phyloP scores from a whole-genome alignment of 345 rosid species.

The Moricandia arvensis region DNA sequence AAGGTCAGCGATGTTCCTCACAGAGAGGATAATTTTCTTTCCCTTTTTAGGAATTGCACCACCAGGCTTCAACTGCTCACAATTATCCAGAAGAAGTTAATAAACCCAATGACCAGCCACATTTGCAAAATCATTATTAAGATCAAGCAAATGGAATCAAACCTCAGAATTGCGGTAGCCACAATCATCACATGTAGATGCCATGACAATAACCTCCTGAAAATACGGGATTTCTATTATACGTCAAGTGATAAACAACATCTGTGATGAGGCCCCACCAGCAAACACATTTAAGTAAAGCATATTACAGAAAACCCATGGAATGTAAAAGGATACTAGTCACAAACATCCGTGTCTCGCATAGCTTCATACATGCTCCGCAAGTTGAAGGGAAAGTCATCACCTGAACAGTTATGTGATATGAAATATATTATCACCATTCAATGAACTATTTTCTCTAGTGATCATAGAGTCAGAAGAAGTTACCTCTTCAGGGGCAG shows the following conservation, averaged over 20 bases:
- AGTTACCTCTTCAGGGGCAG: constrained; percentile 88
- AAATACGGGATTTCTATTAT: constrained; percentile 83
- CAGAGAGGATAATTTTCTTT: constrained; percentile 61
- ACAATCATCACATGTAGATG: constrained; percentile 81
- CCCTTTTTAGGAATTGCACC: constrained; percentile 87
- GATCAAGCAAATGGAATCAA: constrained; percentile 22
- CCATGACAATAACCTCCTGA: constrained; percentile 98
- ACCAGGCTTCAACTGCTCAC: constrained; percentile 82
- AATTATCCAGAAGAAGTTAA: not conserved
- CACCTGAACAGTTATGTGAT: constrained; percentile 35
- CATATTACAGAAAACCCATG: not conserved
- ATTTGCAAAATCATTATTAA: not conserved
- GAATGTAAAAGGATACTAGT: constrained; percentile 45
- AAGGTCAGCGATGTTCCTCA: constrained; percentile 58
- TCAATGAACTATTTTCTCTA: not conserved
- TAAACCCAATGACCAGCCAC: constrained; percentile 4
- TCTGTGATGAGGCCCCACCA: constrained; percentile 1
- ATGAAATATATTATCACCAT: not conserved
- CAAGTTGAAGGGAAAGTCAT: constrained; percentile 53
- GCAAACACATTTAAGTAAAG: not conserved
- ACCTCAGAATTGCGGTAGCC: constrained; percentile 99
- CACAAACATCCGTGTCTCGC: constrained; percentile 52
- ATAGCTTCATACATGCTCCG: constrained; percentile 40
- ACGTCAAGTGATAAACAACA: constrained; percentile 48
- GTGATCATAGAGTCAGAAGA: not conserved